Conservation (phyloP, 805 yeast species). For the Barnettozyma sp. region DNA sequence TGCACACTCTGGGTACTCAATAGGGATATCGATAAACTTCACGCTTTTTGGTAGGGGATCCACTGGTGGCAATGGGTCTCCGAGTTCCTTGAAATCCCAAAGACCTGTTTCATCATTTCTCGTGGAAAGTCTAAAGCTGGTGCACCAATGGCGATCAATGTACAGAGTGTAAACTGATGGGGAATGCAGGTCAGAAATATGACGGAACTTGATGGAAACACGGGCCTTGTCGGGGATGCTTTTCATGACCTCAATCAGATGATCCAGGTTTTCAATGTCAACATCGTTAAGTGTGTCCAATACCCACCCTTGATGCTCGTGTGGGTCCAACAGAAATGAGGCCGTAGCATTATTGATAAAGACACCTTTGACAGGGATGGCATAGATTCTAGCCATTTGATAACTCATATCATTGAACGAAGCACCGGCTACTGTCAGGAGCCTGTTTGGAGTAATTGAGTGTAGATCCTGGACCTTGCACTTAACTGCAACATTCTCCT, state of each 20-base stretch:
- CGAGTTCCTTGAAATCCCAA: slow-evolving; percentile 48
- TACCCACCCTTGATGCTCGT: slow-evolving; percentile 71
- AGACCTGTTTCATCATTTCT: slow-evolving; percentile 50
- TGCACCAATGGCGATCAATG: slow-evolving; percentile 82
- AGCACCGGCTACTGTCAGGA: slow-evolving; percentile 80
- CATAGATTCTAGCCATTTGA: slow-evolving; percentile 80
- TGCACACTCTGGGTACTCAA: slow-evolving; percentile 45
- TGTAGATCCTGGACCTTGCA: slow-evolving; percentile 71
- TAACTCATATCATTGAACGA: slow-evolving; percentile 80
- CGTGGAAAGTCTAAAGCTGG: slow-evolving; percentile 62
- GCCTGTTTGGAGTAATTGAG: slow-evolving; percentile 73
- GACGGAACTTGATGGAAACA: slow-evolving; percentile 66
- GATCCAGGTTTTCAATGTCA: slow-evolving; percentile 67
- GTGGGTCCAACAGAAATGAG: slow-evolving; percentile 54
- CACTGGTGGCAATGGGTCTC: slow-evolving; percentile 51
- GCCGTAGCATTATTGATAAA: slow-evolving; percentile 73
- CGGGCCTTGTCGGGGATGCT: slow-evolving; percentile 67
- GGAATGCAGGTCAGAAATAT: slow-evolving; percentile 73
- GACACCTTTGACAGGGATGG: slow-evolving; percentile 81
- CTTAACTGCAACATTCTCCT: slow-evolving; percentile 42
- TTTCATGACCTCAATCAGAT: slow-evolving; percentile 73
- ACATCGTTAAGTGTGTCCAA: slow-evolving; percentile 70
- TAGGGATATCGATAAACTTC: slow-evolving; percentile 61
- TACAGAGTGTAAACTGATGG: slow-evolving; percentile 58
- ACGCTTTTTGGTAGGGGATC: slow-evolving; percentile 54